phyloP scores from a whole-genome alignment of 345 rosid species.

The Viola odorata region DNA sequence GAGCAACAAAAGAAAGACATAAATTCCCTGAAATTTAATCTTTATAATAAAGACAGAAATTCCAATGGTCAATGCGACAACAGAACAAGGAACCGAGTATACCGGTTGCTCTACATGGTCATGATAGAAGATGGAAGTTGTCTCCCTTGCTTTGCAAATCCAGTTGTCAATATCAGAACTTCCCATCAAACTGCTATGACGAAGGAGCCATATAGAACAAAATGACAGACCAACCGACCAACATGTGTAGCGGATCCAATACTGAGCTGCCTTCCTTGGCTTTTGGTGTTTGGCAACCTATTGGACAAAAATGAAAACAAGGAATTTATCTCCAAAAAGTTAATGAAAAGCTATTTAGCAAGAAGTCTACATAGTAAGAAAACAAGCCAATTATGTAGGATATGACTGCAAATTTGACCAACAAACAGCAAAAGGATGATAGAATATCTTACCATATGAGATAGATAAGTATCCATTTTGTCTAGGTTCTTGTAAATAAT shows the following conservation, averaged over 20 bases:
- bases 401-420: not conserved
- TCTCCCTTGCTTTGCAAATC: slow-evolving; percentile 73
- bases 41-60: slow-evolving; percentile 6
- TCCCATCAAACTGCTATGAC: slow-evolving; percentile 86
- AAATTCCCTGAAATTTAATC: slow-evolving; percentile 1
- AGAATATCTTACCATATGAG: slow-evolving; percentile 46
- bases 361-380: not conserved
- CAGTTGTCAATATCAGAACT: slow-evolving; percentile 88
- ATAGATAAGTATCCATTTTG: slow-evolving; percentile 57
- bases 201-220: slow-evolving; percentile 75
- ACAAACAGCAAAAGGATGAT: not conserved
- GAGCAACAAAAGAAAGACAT: not conserved
- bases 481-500: slow-evolving; percentile 56
- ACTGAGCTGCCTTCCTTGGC: slow-evolving; percentile 57
- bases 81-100: slow-evolving; percentile 9
- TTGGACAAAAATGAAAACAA: slow-evolving; percentile 8
- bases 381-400: not conserved
- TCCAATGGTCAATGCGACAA: not conserved
- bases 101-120: slow-evolving; percentile 98
- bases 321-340: slow-evolving; percentile 5
- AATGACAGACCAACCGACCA: slow-evolving; percentile 78
- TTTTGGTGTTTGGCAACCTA: slow-evolving; percentile 76
- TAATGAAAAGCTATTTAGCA: not conserved
- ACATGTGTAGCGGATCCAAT: slow-evolving; percentile 75
- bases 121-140: slow-evolving; percentile 57